Conservation (phyloP, 768 basidiomycete genomes). For the Dioszegia aurantiaca region DNA sequence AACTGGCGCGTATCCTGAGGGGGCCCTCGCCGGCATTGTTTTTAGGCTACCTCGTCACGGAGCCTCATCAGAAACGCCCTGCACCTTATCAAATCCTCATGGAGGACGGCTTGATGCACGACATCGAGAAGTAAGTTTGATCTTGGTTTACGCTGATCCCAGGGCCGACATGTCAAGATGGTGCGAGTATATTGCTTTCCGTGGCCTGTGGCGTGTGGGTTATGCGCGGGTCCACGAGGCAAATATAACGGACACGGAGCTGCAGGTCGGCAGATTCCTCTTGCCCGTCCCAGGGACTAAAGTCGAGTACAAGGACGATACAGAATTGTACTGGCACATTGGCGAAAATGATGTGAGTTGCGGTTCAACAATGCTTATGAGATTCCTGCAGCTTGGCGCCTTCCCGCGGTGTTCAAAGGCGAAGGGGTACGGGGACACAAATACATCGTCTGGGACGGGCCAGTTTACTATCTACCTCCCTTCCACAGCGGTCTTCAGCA, state of each 20-base stretch:
- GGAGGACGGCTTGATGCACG: slow-evolving; percentile 72
- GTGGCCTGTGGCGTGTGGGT: slow-evolving; percentile 55
- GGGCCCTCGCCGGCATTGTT: slow-evolving; percentile 62
- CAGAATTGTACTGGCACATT: slow-evolving; percentile 66
- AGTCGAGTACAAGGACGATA: slow-evolving; percentile 61
- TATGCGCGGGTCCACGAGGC: slow-evolving; percentile 79
- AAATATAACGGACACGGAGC: slow-evolving; percentile 82
- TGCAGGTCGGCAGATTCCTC: slow-evolving; percentile 78
- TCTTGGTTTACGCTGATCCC: not conserved
- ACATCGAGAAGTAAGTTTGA: slow-evolving; percentile 63
- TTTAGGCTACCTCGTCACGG: slow-evolving; percentile 50
- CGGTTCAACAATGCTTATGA: slow-evolving; percentile 11
- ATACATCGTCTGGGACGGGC: slow-evolving; percentile 47
- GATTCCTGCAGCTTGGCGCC: slow-evolving; percentile 55
- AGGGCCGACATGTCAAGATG: slow-evolving; percentile 51
- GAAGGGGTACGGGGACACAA: slow-evolving; percentile 46
- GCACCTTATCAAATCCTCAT: slow-evolving; percentile 55
- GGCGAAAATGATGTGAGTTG: slow-evolving; percentile 62
- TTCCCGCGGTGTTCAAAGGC: slow-evolving; percentile 45
- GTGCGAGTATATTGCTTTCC: slow-evolving; percentile 89
- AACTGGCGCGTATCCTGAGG: slow-evolving; percentile 75
- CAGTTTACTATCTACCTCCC: slow-evolving; percentile 49
- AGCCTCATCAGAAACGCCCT: slow-evolving; percentile 40
- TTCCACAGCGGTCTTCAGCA: slow-evolving; percentile 32
- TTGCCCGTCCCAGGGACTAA: slow-evolving; percentile 62